Percentiles rank a stretch among this genome's conserved stretches.
Evolutionary conservation across 1,139 yeast species (phyloP).

Genomic region (Magnusiomyces suaveolens): DNA sequence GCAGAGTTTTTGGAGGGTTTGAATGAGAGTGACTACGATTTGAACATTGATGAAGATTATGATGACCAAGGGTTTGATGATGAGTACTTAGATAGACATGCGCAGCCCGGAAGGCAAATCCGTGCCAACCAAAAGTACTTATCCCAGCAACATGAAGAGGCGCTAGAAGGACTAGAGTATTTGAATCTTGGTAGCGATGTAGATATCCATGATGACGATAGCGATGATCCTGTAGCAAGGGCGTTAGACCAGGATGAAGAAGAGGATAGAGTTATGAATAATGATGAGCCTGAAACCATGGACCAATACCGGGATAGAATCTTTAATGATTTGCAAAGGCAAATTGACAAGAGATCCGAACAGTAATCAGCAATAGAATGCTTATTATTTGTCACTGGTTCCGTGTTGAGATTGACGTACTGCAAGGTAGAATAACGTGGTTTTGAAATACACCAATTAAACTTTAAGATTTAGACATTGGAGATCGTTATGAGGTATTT

Average conservation of each 20-base stretch:
- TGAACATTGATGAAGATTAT: neutral
- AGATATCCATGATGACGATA: slow-evolving; percentile 7
- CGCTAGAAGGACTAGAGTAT: neutral
- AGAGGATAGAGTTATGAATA: slow-evolving; percentile 15
- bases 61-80: neutral
- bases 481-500: too few species aligned
- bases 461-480: too few species aligned
- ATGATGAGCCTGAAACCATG: slow-evolving; percentile 21
- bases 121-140: neutral
- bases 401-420: neutral
- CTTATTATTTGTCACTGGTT: too few species aligned
- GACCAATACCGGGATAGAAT: slow-evolving; percentile 26
- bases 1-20: slow-evolving; percentile 4
- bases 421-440: too few species aligned
- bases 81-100: neutral
- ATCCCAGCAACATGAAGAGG: neutral
- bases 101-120: neutral
- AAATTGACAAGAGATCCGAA: slow-evolving; percentile 8
- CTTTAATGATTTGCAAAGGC: slow-evolving; percentile 19
- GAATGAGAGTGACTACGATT: neutral
- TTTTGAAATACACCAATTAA: too few species aligned
- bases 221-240: slow-evolving; percentile 18
- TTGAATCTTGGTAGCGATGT: neutral
- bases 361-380: neutral
- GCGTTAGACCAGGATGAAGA: slow-evolving; percentile 15